Evolutionary conservation across 1,284 basidiomycete genomes (phyloP), one percentile per base, ranked within the genome.

Genomic region (Malassezia caprae): DNA sequence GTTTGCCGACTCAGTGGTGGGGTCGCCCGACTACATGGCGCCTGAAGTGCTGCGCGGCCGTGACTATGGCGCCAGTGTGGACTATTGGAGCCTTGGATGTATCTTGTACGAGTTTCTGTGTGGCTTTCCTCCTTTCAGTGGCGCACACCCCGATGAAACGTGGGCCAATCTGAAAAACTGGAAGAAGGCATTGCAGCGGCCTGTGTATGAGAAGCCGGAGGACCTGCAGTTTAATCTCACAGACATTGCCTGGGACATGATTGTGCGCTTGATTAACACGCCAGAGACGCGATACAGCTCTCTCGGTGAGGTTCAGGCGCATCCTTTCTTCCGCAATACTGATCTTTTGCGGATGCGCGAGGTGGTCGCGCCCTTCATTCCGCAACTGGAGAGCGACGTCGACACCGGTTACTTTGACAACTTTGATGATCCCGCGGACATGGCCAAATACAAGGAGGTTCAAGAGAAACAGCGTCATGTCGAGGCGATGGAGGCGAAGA

Each of bases 81-180:
- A 98, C 77, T 98, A 89, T 73, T 99, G 94, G 94, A 93, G 89
- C 4, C 81, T 99, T 4, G 94, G 94, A 10, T 98, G 94, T 76
- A 98, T 99, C 68, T 78, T 99, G 26, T 99, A 96, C 78, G 69
- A 96, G 77, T 96, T 96, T 77, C 79, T 96, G n/a, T 79, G 77
- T 53, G 77, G 77, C 53, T 98, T 96, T 79, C 94, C 94, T 10
- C 94, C 94, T 0, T 99, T 98, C 79, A 93, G 88, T 49, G 94
- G 94, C 12, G 83, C 86, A 40, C 90, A 86, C 0, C 87, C 91
- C 0, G 93, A 99, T 68, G 94, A 99, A 77, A 99, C 94, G 0
- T 99, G 94, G 90, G 90, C 90, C 19, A 98, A 98, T 76, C 78
- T 99, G 65, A 96, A 96, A 78, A 96, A 96, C 76, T 99, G 94